A percentile compares a stretch with the other conserved stretches of the same genome.
phyloP scores from a whole-genome alignment of 2,329 filamentous ascomycete species.

The Fragosphaeria purpurea region DNA sequence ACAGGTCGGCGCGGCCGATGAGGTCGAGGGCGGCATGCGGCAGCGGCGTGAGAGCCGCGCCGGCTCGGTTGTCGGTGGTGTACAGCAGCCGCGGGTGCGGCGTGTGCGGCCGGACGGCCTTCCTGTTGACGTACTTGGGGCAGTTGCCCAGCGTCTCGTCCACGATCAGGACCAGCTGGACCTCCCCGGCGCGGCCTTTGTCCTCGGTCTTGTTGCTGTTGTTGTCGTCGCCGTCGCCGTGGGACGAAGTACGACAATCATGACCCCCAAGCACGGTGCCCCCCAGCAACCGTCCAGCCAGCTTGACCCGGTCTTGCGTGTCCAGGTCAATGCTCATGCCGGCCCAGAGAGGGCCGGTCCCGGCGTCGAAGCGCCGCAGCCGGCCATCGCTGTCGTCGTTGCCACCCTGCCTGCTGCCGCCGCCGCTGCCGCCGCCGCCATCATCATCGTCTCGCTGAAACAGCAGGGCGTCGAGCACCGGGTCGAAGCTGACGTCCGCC shows the following conservation, averaged over 20 bases:
- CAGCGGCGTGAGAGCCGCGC: slow-evolving; percentile 30
- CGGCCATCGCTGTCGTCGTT: slow-evolving; percentile 22
- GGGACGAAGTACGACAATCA: slow-evolving; percentile 14
- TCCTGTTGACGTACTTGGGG: slow-evolving; percentile 78
- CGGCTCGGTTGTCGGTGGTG: too few relatives aligned
- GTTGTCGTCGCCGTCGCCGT: slow-evolving; percentile 17
- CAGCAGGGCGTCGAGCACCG: slow-evolving; percentile 56
- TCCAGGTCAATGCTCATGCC: slow-evolving; percentile 56
- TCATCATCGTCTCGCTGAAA: too few relatives aligned
- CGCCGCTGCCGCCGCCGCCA: slow-evolving; percentile 27
- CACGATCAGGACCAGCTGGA: slow-evolving; percentile 56
- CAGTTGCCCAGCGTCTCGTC: slow-evolving; percentile 71
- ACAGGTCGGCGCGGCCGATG: slow-evolving; percentile 56
- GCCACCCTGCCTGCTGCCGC: too few relatives aligned
- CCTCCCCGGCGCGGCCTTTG: slow-evolving; percentile 19
- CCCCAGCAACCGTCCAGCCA: slow-evolving; percentile 59
- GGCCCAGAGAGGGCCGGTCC: slow-evolving; percentile 28
- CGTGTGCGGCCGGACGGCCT: slow-evolving; percentile 45
- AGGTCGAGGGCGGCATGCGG: slow-evolving; percentile 45
- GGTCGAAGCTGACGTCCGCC: slow-evolving; percentile 55
- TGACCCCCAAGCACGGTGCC: slow-evolving; percentile 35
- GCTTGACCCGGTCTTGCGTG: slow-evolving; percentile 61
- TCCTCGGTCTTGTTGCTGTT: slow-evolving; percentile 17
- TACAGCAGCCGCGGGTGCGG: slow-evolving; percentile 38
- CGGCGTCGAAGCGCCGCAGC: slow-evolving; percentile 28